Evolutionary conservation across 345 rosid genomes (phyloP).

Genomic region (Orychophragmus violaceus): DNA sequence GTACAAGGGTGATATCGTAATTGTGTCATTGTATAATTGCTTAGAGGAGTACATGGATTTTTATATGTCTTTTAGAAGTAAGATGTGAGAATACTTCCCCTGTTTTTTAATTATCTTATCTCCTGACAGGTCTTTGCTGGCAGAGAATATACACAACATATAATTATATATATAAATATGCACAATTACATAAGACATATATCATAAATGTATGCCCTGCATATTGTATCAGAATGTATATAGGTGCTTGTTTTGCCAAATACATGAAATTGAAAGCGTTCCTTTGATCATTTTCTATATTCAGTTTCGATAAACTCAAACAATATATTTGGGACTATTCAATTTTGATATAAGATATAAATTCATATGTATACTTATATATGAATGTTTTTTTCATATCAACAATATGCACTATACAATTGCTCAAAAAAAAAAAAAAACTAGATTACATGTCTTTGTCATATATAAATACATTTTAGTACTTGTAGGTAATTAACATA

Average conservation of each 20-base stretch:
- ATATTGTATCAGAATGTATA: neutral
- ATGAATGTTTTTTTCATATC: neutral
- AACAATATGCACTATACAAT: neutral
- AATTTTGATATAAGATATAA: neutral
- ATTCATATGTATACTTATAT: neutral
- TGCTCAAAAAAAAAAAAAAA: neutral
- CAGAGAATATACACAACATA: neutral
- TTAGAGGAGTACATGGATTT: no score
- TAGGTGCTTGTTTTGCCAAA: neutral
- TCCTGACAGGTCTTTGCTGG: neutral
- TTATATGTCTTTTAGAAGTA: neutral
- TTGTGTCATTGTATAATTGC: neutral
- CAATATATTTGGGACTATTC: neutral
- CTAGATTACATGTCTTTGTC: neutral
- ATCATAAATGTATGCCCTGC: neutral
- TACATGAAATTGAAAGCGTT: neutral
- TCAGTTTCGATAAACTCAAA: neutral
- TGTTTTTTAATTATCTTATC: neutral
- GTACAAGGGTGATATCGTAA: neutral
- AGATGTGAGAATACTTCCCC: neutral
- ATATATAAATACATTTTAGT: neutral
- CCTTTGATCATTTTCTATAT: neutral
- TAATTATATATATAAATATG: neutral
- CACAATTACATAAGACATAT: neutral
- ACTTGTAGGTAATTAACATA: neutral